Evolutionary conservation across 345 rosid genomes (phyloP).

Genomic region (Euphorbia peplus): DNA sequence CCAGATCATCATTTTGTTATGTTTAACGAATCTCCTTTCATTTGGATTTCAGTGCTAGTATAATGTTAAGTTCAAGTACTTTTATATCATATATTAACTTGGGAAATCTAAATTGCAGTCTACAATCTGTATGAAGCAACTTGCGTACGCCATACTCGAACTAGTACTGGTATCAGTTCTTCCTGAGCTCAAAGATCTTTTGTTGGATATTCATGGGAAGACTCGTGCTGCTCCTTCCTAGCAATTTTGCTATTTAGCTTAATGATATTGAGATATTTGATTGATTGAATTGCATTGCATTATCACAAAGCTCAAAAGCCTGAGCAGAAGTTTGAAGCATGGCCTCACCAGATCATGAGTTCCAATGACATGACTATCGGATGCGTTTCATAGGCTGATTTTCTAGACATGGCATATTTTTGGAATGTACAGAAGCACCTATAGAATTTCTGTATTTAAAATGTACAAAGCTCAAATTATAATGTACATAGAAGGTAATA

Average conservation of each 20-base stretch:
- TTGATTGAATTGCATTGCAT: neutral
- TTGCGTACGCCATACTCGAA: conserved; percentile 71
- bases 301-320: conserved; percentile 3
- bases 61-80: too few species aligned
- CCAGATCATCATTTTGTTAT: too few species aligned
- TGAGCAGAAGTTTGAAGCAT: neutral
- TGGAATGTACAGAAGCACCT: conserved; percentile 9
- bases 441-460: conserved; percentile 12
- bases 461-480: conserved; percentile 29
- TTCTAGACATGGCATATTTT: conserved; percentile 7
- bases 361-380: conserved; percentile 3
- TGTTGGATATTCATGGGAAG: conserved; percentile 60
- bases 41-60: too few species aligned
- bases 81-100: too few species aligned
- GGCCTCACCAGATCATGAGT: neutral
- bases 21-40: too few species aligned
- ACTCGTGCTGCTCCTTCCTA: conserved; percentile 24
- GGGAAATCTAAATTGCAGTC: conserved; percentile 51
- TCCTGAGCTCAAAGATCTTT: conserved; percentile 79
- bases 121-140: conserved; percentile 83
- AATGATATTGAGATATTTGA: neutral
- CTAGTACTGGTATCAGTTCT: conserved; percentile 64
- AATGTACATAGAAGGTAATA: conserved; percentile 25
- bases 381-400: neutral
- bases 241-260: neutral